Evolutionary conservation across 192 early-diverging fungal genomes (phyloP).

Genomic region (Lunasporangiospora selenospora): DNA sequence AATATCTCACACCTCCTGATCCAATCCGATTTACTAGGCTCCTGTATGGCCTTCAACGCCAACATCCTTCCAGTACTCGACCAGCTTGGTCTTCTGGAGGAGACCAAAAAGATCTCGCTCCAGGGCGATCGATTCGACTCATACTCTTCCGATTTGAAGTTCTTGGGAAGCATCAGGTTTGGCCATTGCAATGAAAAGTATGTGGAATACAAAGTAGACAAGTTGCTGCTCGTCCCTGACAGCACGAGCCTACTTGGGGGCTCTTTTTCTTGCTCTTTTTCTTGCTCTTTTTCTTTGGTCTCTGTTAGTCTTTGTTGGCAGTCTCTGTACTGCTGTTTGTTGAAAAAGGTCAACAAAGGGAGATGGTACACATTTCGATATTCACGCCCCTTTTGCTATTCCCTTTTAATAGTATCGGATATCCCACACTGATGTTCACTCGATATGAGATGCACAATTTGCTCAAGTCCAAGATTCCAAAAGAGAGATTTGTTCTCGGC

Average conservation of each 20-base stretch:
- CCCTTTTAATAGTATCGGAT: conserved; percentile 5
- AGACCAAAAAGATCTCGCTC: conserved; percentile 2
- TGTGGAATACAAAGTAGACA: neutral
- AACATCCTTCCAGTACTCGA: conserved; percentile 22
- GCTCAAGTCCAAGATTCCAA: too few relatives aligned
- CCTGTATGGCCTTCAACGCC: conserved; percentile 15
- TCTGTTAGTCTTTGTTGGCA: too few relatives aligned
- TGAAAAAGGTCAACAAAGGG: too few relatives aligned
- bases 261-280: neutral
- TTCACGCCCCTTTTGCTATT: neutral
- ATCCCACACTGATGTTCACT: conserved; percentile 5
- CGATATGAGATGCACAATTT: too few relatives aligned
- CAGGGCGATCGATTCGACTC: neutral
- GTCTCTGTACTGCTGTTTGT: too few relatives aligned
- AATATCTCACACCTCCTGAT: neutral
- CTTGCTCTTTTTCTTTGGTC: neutral
- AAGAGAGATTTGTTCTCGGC: too few relatives aligned
- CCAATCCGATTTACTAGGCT: neutral
- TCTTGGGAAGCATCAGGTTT: conserved; percentile 3
- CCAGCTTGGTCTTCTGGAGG: conserved; percentile 17
- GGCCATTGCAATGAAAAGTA: conserved; percentile 2
- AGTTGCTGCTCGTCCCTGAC: neutral
- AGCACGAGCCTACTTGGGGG: too few relatives aligned
- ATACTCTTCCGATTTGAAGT: neutral
- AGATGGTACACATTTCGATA: too few relatives aligned